Conservation (phyloP, 805 yeast species). For the Hanseniaspora singularis region DNA sequence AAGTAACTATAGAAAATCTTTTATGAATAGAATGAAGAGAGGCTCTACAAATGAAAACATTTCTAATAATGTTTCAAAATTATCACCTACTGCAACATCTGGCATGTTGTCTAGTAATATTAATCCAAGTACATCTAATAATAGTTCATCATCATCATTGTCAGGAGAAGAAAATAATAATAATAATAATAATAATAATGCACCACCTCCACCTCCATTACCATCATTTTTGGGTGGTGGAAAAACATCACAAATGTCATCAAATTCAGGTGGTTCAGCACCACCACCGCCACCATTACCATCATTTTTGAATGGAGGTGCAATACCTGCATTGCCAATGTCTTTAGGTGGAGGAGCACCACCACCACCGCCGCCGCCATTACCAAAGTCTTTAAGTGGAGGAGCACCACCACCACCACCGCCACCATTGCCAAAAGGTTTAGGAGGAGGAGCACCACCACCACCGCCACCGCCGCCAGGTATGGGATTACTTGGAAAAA, state of each 20-base stretch:
- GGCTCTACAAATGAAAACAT: slow-evolving; percentile 9
- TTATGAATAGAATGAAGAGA: slow-evolving; percentile 26
- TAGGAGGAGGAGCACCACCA: slow-evolving; percentile 17
- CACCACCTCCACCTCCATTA: slow-evolving; percentile 28
- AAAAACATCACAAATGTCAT: slow-evolving; percentile 1
- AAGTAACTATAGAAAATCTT: slow-evolving; percentile 21
- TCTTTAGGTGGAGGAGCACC: slow-evolving; percentile 27
- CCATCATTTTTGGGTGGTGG: slow-evolving; percentile 22
- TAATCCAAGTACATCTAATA: too few species aligned
- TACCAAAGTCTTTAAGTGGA: slow-evolving; percentile 28
- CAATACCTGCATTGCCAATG: not conserved
- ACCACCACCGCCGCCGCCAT: slow-evolving; percentile 29
- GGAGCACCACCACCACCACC: slow-evolving; percentile 26
- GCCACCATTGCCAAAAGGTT: slow-evolving; percentile 1
- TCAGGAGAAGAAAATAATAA: too few species aligned
- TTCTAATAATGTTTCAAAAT: not conserved
- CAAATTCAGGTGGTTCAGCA: slow-evolving; percentile 17
- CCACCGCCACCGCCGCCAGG: slow-evolving; percentile 31
- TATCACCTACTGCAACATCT: slow-evolving; percentile 19
- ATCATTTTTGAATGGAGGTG: slow-evolving; percentile 22
- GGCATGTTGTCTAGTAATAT: too few species aligned
- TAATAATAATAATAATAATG: slow-evolving; percentile 16
- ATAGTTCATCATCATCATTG: too few species aligned
- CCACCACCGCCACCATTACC: slow-evolving; percentile 32
- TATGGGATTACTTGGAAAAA: not conserved